Evolutionary conservation across 2,329 filamentous ascomycete species (phyloP), one percentile per base, ranked within the genome.

Genomic region (Sclerotinia minor): DNA sequence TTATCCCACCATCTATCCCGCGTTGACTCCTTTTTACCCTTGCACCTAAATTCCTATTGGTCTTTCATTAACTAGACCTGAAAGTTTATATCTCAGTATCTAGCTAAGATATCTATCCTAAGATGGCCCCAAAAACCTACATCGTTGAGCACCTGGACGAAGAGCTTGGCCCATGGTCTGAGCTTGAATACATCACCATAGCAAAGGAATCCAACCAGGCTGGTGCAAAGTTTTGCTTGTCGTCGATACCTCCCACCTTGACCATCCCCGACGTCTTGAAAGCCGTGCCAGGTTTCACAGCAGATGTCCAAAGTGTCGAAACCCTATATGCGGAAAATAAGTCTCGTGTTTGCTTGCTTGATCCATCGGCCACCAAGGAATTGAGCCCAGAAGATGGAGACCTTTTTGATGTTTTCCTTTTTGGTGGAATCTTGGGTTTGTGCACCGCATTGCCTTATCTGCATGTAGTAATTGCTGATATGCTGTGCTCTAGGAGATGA

Each of bases 61-160:
- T 26, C 50, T 41, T 49, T 32, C 53, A 29, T 44, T 54, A 38
- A 67, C 49, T 44, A 44, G 26, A 21, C 47, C 38, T 13, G 17
- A 63, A 67, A 57, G 52, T 38, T 55, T 55, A 41, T 11, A 64
- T 52, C 54, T 38, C 47, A 45, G 50, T 44, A 53, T 44, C 7
- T 26, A 26, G 29, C 15, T 53, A 50, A 64, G 59, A 64, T 32
- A 68, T 41, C 49, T 63, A n/a, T 60, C 64, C 59, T 63, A 69
- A 69, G 68, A 83, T 83, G 80, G 74, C 79, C 26, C 78, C 78
- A 72, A 91, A 93, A 80, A 94, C 88, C 54, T 97, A 95, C 80
- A 91, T 98, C 75, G 94, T 98, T 74, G 94, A 98, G 83, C 94
- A 99, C 80, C 88, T 99, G 72, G 95, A 99, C 81, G 89, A 92